These are phyloP conservation scores for Peniophora sp. DNA, from an alignment of 1,284 basidiomycete species.

Conservation along the genomic window DNA sequence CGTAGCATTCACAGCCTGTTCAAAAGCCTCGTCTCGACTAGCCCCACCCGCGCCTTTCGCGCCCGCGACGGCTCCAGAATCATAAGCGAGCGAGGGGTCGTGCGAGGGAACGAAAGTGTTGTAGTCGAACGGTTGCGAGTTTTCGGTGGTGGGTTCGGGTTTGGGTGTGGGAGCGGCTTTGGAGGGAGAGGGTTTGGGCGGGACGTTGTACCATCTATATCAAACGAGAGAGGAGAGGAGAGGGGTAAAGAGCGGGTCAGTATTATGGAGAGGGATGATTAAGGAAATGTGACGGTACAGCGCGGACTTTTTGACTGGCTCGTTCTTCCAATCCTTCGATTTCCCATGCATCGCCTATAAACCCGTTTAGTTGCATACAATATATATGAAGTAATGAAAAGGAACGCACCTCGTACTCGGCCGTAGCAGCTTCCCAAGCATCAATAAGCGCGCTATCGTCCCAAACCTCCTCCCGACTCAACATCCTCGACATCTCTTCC, in stretches of 20 bases:
- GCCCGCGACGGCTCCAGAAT: conserved; percentile 19
- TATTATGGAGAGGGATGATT: background rate
- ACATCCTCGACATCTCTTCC: conserved; percentile 46
- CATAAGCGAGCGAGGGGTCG: conserved; percentile 44
- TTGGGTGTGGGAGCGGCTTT: conserved; percentile 5
- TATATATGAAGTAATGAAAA: conserved; percentile 1
- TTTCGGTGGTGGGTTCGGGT: conserved; percentile 16
- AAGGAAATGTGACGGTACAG: conserved; percentile 37
- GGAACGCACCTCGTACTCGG: conserved; percentile 58
- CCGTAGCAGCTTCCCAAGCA: conserved; percentile 74
- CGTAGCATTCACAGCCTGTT: conserved; percentile 64
- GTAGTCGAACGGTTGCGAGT: conserved; percentile 62
- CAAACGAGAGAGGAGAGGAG: background rate
- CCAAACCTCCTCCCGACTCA: conserved; percentile 72
- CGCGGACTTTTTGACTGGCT: conserved; percentile 59
- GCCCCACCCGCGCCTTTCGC: conserved; percentile 23
- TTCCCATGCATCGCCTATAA: conserved; percentile 57
- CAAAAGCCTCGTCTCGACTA: conserved; percentile 66
- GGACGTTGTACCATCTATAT: conserved; percentile 68
- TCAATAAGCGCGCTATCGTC: conserved; percentile 74
- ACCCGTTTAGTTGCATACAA: conserved; percentile 1
- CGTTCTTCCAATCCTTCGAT: conserved; percentile 62
- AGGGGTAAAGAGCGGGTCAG: conserved; percentile 1
- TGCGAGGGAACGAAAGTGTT: conserved; percentile 60
- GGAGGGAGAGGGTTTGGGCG: conserved; percentile 26